Conservation (phyloP, 2,329 filamentous ascomycete species). For the Dactylellina parvicollis region DNA sequence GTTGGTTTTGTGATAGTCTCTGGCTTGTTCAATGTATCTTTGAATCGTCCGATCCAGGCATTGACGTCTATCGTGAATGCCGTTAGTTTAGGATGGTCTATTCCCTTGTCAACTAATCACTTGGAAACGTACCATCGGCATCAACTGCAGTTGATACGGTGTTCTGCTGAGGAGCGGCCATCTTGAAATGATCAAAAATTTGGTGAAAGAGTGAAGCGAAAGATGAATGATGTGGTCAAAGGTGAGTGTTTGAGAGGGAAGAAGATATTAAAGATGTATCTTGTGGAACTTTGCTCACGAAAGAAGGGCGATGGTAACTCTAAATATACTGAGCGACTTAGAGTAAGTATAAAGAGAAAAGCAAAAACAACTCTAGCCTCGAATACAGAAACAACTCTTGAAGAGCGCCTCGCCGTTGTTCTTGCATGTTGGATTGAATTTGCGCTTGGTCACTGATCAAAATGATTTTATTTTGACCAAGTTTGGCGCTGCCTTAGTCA, state of each 20-base stretch:
- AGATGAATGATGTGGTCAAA: constrained; percentile 1
- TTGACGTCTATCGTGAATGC: constrained; percentile 53
- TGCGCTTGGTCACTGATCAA: constrained; percentile 49
- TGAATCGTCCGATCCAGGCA: constrained; percentile 48
- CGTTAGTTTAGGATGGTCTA: too few species aligned
- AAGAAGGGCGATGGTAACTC: constrained; percentile 31
- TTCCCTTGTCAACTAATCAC: too few species aligned
- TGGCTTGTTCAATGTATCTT: constrained; percentile 52
- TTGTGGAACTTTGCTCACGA: constrained; percentile 8
- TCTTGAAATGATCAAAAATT: constrained; percentile 18
- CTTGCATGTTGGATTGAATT: constrained; percentile 47
- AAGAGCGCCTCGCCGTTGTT: constrained; percentile 36
- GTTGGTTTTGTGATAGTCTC: constrained; percentile 51
- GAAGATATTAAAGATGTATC: constrained; percentile 40
- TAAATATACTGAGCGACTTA: constrained; percentile 50
- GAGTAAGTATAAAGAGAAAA: constrained; percentile 29
- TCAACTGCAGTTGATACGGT: constrained; percentile 45
- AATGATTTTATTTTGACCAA: constrained; percentile 22
- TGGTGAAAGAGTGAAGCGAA: constrained; percentile 43
- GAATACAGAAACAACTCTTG: constrained; percentile 2
- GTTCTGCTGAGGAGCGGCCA: constrained; percentile 45
- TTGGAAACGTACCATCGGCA: constrained; percentile 40
- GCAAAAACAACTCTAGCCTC: constrained; percentile 26
- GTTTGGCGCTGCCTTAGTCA: constrained; percentile 20
- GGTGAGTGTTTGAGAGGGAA: constrained; percentile 19